These are phyloP conservation scores for Colletotrichum lini DNA, from an alignment of 2,329 filamentous ascomycete species.

Conservation along the genomic window DNA sequence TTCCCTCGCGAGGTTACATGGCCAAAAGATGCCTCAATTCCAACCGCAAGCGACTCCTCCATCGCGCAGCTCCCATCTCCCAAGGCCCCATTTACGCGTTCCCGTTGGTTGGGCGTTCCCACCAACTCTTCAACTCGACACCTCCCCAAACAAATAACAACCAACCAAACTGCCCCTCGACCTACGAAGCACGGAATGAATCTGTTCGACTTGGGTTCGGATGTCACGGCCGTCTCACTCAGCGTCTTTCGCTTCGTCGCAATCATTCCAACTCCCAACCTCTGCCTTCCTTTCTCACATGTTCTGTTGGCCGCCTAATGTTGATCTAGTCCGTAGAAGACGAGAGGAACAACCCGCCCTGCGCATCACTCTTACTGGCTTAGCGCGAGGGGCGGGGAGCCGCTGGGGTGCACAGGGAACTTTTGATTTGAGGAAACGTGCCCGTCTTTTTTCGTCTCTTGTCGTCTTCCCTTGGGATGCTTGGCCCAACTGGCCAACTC, in stretches of 20 bases:
- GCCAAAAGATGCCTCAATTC: neutral
- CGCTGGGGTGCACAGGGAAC: slow-evolving; percentile 23
- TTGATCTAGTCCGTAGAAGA: slow-evolving; percentile 43
- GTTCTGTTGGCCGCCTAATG: slow-evolving; percentile 31
- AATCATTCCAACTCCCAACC: slow-evolving; percentile 17
- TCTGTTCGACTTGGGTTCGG: slow-evolving; percentile 9
- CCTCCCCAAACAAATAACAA: slow-evolving; percentile 16
- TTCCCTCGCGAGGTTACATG: slow-evolving; percentile 2
- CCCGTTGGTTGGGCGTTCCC: slow-evolving; percentile 13
- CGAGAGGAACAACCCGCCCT: slow-evolving; percentile 37
- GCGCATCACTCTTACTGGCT: slow-evolving; percentile 29
- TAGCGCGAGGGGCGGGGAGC: slow-evolving; percentile 19
- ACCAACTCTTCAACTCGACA: slow-evolving; percentile 16
- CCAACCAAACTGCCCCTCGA: slow-evolving; percentile 1
- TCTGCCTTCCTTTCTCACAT: slow-evolving; percentile 22
- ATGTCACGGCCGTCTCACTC: slow-evolving; percentile 9
- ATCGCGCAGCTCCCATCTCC: neutral
- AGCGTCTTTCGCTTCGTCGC: slow-evolving; percentile 11
- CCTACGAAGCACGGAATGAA: neutral
- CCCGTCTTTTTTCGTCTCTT: slow-evolving; percentile 21
- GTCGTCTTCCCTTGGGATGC: slow-evolving; percentile 10
- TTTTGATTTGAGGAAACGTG: slow-evolving; percentile 27
- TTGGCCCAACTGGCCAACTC: neutral
- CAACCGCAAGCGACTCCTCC: neutral
- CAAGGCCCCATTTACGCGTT: slow-evolving; percentile 14